Evolutionary conservation across 1,284 basidiomycete genomes (phyloP).

Genomic region (Tylopilus sp.): DNA sequence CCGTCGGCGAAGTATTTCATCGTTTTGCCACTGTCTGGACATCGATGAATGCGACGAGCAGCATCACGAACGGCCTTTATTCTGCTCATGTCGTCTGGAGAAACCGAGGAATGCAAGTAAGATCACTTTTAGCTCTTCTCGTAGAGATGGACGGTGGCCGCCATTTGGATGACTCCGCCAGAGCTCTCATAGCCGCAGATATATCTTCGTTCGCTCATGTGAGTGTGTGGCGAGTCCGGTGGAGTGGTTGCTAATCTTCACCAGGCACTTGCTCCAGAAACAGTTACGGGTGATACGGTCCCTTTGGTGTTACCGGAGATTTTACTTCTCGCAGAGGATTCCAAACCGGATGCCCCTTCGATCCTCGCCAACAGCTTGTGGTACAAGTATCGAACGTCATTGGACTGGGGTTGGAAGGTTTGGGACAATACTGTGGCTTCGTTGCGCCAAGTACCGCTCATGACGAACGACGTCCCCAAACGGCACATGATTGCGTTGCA

Average conservation of each 20-base stretch:
- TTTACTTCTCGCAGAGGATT: slow-evolving; percentile 53
- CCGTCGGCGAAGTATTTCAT: slow-evolving; percentile 60
- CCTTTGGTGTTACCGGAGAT: slow-evolving; percentile 65
- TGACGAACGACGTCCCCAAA: slow-evolving; percentile 44
- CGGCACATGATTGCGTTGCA: slow-evolving; percentile 52
- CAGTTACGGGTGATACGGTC: slow-evolving; percentile 45
- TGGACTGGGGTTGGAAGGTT: slow-evolving; percentile 70
- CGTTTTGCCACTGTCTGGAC: slow-evolving; percentile 68
- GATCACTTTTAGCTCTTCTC: slow-evolving; percentile 55
- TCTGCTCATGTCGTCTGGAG: slow-evolving; percentile 59
- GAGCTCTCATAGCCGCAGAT: slow-evolving; percentile 56
- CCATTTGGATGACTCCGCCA: slow-evolving; percentile 49
- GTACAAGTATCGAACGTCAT: slow-evolving; percentile 69
- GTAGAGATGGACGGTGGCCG: slow-evolving; percentile 58
- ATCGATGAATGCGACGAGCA: slow-evolving; percentile 61
- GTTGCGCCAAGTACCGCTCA: slow-evolving; percentile 57
- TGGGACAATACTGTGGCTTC: slow-evolving; percentile 75
- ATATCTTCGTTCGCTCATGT: slow-evolving; percentile 57
- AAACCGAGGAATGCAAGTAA: slow-evolving; percentile 56
- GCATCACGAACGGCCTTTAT: slow-evolving; percentile 56
- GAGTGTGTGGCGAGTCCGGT: slow-evolving; percentile 19
- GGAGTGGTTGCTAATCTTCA: neutral
- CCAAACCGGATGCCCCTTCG: slow-evolving; percentile 54
- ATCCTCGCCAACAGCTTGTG: slow-evolving; percentile 69
- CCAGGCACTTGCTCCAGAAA: slow-evolving; percentile 45